A percentile compares a stretch with the other conserved stretches of the same genome.
phyloP scores from a whole-genome alignment of 257 asterid species.

The Thymus mandschuricus region DNA sequence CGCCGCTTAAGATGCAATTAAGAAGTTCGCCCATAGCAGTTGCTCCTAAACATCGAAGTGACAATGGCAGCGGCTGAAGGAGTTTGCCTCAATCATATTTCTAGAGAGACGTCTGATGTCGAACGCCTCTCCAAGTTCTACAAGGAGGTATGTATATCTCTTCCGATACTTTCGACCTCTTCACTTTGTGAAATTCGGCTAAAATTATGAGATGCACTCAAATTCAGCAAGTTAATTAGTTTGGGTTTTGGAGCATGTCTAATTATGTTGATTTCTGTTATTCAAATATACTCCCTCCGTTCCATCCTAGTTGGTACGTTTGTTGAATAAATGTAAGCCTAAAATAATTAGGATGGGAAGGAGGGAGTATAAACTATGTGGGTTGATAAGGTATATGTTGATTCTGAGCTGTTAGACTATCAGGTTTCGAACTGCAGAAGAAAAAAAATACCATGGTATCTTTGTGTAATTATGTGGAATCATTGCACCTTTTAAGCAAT shows the following conservation, averaged over 20 bases:
- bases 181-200: neutral
- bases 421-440: neutral
- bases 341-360: too few species aligned
- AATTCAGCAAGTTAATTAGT: neutral
- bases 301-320: too few species aligned
- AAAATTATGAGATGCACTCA: neutral
- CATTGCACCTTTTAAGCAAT: neutral
- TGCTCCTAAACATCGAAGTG: conserved; percentile 3
- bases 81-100: conserved; percentile 77
- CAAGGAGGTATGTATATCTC: conserved; percentile 49
- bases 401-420: neutral
- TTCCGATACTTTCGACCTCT: neutral
- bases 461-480: neutral
- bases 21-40: neutral
- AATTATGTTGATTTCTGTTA: neutral
- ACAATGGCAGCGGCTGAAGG: conserved; percentile 47
- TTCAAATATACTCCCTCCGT: neutral
- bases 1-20: neutral
- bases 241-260: neutral
- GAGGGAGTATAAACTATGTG: too few species aligned
- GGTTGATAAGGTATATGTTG: neutral
- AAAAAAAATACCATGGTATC: neutral
- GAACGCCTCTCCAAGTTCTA: conserved; percentile 82
- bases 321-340: too few species aligned
- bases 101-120: conserved; percentile 76